Evolutionary conservation across 441 rosid genomes (phyloP), one percentile per base, ranked within the genome.

Genomic region (Erodium moschatum): DNA sequence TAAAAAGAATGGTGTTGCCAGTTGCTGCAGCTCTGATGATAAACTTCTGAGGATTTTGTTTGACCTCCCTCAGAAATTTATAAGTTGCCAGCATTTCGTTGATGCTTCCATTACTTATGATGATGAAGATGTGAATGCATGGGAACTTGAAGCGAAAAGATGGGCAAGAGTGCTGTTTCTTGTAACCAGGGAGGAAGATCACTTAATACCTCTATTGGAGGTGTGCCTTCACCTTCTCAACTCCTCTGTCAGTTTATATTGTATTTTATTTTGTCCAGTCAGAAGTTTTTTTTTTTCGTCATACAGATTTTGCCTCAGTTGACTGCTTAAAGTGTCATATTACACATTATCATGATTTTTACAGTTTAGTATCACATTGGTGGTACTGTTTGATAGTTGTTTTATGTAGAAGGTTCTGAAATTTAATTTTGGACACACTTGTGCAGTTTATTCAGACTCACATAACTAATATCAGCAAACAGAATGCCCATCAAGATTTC

Each of bases 41-140:
- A 73, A 69, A 74, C 83, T 89, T 78, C 73, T 87, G 71, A 80
- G 76, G 69, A 81, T 79, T 70, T 87, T 94, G 66, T 71, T 74
- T 65, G 89, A 83, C 73, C 89, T 89, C 73, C 88, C 91, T 38
- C 67, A 76, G 66, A 72, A 67, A 64, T 94, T 88, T 72, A 69
- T 81, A 52, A 76, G 81, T 72, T 75, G 72, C 74, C 75, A 24
- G n/a, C 4, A 58, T 64, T 69, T 70, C 64, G 76, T 52, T 76
- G 84, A 77, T 77, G 65, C 72, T 63, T 54, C 65, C 19, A 67
- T 70, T 71, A 73, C 76, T 78, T 89, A 75, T 76, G 92, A 94
- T 76, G 98, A 94, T 71, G 98, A 83, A 80, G 98, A 94, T 77
- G 74, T 91, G 80, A 87, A 82, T 78, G 89, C 90, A 61, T 94